Conservation (phyloP, 805 yeast species). For the Torulaspora quercuum region DNA sequence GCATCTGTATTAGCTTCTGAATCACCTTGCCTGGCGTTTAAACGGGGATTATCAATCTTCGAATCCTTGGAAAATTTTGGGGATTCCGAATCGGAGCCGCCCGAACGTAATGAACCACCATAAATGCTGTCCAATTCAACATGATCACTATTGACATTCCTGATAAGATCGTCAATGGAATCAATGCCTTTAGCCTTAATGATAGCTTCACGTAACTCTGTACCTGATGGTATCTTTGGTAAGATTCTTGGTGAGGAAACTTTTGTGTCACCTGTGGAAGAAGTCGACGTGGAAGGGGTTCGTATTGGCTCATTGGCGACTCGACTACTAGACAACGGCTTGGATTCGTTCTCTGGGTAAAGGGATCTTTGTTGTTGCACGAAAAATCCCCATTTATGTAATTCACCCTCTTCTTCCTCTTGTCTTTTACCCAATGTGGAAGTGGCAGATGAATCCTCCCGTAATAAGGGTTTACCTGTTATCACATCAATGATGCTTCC, state of each 20-base stretch:
- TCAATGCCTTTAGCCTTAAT: constrained; percentile 74
- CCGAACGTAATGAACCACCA: constrained; percentile 21
- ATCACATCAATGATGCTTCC: constrained; percentile 57
- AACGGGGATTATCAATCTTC: not conserved
- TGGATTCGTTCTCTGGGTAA: constrained; percentile 30
- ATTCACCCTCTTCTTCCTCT: constrained; percentile 89
- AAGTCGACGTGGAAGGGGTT: constrained; percentile 10
- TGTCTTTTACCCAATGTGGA: constrained; percentile 67
- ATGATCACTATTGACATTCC: constrained; percentile 55
- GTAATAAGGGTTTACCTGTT: constrained; percentile 69
- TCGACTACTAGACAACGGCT: constrained; percentile 5
- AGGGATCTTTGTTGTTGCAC: constrained; percentile 57
- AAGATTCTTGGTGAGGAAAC: constrained; percentile 23
- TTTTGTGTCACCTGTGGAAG: constrained; percentile 10
- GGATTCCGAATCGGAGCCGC: constrained; percentile 2
- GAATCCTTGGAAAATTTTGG: constrained; percentile 2
- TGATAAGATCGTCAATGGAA: constrained; percentile 62
- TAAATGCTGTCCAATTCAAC: constrained; percentile 51
- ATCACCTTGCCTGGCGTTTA: constrained; percentile 7
- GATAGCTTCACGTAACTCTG: constrained; percentile 50
- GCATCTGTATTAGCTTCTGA: constrained; percentile 23
- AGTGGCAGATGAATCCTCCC: constrained; percentile 61
- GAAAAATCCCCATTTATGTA: constrained; percentile 81
- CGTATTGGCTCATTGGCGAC: constrained; percentile 1
- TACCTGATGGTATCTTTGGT: constrained; percentile 45